Base-by-base conservation (phyloP, 169 alveolate species). In the Sarcocystis neurona region DNA sequence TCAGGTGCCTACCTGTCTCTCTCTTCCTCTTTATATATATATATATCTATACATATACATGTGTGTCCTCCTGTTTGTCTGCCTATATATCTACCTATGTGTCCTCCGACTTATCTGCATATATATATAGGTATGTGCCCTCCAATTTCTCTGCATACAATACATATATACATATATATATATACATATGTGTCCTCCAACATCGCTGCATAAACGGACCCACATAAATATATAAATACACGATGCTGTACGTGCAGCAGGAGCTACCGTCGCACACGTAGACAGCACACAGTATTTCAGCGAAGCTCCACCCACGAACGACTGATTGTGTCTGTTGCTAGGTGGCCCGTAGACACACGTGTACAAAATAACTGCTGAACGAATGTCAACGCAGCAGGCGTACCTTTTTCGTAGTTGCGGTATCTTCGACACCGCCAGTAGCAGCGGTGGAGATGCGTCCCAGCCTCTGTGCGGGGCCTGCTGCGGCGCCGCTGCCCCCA, bases 401-500 rank as follows among this genome's bases (percentile, higher is more conserved):
- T 15, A 77, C 87, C 74, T 48, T 79, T 44, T 43, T 48, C 1
- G 46, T 30, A 12, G 43, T 32, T 8, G 72, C 27, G 2, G 68
- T 32, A 6, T 53, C 77, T 30, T 48, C 87, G 39, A 12, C 87
- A 79, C 8, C 44, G 30, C 78, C 63, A 1, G 78, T 50, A 1
- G 58, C 70, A 15, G 63, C 46, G 6, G 84, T 34, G 77, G 50
- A 63, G n/a, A 75, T 23, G 56, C 53, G 79, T 0, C 58, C 12
- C 46, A 56, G 72, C 12, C 70, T 32, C 44, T 66, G 85, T 37
- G 85, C 2, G 30, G 79, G 50, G 8, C 85, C 70, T 2, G 50
- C n/a, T 20, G 85, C 1, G 72, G 58, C 66, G n/a, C 53, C 74
- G 46, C 47, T 15, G 5, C 18, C 41, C 27, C 87, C 87, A 3